Evolutionary conservation across 805 yeast species (phyloP).

Genomic region (Yarrowia bubula): DNA sequence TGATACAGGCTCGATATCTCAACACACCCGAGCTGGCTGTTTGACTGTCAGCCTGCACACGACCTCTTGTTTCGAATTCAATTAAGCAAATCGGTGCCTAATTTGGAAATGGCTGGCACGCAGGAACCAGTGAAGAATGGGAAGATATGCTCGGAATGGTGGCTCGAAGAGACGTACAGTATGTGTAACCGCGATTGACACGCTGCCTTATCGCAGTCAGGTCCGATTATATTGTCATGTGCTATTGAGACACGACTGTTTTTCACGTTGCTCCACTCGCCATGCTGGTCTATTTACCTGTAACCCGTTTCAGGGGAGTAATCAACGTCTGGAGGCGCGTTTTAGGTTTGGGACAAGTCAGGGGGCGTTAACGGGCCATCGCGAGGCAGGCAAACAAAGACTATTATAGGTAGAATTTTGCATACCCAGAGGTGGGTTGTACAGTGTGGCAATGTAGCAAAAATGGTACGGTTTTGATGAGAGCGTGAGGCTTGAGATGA

Average conservation of each 20-base stretch:
- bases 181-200: too few species aligned
- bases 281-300: slow-evolving; percentile 8
- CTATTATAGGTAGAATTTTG: background rate
- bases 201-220: background rate
- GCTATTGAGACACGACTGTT: background rate
- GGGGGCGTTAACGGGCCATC: slow-evolving; percentile 25
- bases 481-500: too few species aligned
- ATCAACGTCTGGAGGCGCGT: background rate
- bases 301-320: slow-evolving; percentile 16
- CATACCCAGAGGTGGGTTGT: background rate
- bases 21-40: background rate
- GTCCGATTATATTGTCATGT: background rate
- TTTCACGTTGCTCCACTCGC: background rate
- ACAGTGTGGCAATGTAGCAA: slow-evolving; percentile 2
- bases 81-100: background rate
- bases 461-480: background rate
- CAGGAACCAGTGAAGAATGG: slow-evolving; percentile 7
- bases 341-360: slow-evolving; percentile 12
- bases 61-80: background rate
- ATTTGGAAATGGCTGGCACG: slow-evolving; percentile 4
- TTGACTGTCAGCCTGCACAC: background rate
- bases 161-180: too few species aligned
- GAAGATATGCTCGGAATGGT: background rate
- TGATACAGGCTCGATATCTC: too few species aligned
- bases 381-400: slow-evolving; percentile 15